Evolutionary conservation across 179 eudicot species (phyloP).

Genomic region (Drosera spatulata): DNA sequence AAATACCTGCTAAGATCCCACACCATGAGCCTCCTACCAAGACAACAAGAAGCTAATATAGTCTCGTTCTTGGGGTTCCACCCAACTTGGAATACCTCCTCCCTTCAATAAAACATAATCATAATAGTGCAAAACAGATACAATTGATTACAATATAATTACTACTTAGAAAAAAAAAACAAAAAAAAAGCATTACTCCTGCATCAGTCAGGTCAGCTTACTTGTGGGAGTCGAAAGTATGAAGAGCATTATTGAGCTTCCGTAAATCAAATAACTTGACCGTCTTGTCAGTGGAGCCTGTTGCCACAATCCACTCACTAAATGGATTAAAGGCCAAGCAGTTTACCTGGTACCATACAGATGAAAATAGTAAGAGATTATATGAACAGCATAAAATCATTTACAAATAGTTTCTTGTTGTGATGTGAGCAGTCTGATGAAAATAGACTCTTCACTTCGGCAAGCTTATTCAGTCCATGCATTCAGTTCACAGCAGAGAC

Average conservation of each 20-base stretch:
- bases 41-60: constrained; percentile 89
- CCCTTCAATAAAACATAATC: constrained; percentile 26
- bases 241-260: constrained; percentile 57
- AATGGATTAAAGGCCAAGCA: constrained; percentile 95
- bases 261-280: constrained; percentile 82
- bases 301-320: constrained; percentile 95
- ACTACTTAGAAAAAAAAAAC: too few relatives aligned
- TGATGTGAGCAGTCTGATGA: too few relatives aligned
- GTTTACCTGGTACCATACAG: constrained; percentile 39
- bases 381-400: neutral
- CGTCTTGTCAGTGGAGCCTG: constrained; percentile 94
- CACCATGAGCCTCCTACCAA: constrained; percentile 93
- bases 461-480: too few relatives aligned
- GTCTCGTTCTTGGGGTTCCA: constrained; percentile 97
- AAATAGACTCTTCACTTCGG: too few relatives aligned
- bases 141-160: too few relatives aligned
- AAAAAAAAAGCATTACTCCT: too few relatives aligned
- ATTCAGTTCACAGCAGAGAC: too few relatives aligned
- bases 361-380: neutral
- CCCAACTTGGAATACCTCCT: constrained; percentile 93
- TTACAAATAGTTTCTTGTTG: too few relatives aligned
- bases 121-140: neutral
- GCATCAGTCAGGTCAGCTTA: constrained; percentile 17
- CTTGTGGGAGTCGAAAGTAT: constrained; percentile 92
- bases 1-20: constrained; percentile 99